phyloP scores from a whole-genome alignment of 1,284 basidiomycete genomes.

The Boletus coffeatus region DNA sequence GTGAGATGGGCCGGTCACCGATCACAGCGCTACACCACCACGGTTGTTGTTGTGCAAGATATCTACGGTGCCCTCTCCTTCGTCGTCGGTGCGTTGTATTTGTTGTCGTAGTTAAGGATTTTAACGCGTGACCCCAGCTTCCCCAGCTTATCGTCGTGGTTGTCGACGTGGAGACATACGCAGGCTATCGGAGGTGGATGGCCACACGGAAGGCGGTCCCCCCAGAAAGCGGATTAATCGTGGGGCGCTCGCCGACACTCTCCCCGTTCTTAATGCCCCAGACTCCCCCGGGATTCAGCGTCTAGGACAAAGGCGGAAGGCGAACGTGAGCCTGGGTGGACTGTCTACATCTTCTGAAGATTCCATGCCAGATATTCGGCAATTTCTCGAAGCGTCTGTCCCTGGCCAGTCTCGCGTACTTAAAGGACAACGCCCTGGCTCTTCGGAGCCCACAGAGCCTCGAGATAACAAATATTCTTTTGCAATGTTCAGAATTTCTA shows the following conservation, averaged over 20 bases:
- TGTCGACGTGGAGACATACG: no score
- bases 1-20: constrained; percentile 72
- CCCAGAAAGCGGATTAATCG: constrained; percentile 64
- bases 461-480: constrained; percentile 39
- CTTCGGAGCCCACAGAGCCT: constrained; percentile 25
- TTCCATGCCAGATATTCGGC: constrained; percentile 44
- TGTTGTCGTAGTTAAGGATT: no score
- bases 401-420: constrained; percentile 44
- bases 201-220: constrained; percentile 28
- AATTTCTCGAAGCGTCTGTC: constrained; percentile 37
- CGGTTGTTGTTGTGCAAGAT: no score
- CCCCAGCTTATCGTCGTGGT: no score
- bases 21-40: constrained; percentile 72
- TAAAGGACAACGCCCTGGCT: constrained; percentile 38
- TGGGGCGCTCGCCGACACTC: constrained; percentile 38
- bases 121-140: no score
- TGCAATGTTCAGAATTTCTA: constrained; percentile 54
- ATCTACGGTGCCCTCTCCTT: no score
- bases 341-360: constrained; percentile 60
- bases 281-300: constrained; percentile 53
- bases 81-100: no score
- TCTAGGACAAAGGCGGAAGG: constrained; percentile 44
- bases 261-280: constrained; percentile 29
- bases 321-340: constrained; percentile 33
- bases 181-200: no score